Evolutionary conservation across 2,329 filamentous ascomycete species (phyloP).

Genomic region (Zymoseptoria brevis): DNA sequence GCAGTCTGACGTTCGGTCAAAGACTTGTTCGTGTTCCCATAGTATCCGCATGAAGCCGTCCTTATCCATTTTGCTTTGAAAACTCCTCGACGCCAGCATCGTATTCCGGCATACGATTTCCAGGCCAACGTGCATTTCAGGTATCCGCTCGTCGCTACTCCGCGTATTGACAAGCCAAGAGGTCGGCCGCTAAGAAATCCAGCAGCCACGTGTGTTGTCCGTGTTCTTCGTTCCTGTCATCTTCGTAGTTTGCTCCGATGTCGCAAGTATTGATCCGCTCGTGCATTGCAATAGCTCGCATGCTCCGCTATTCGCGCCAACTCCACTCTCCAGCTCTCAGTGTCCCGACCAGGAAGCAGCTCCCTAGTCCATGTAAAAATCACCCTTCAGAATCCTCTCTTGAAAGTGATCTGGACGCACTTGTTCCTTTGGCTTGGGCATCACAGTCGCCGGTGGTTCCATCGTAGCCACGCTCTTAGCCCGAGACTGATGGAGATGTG

Average conservation of each 20-base stretch:
- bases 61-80: background rate
- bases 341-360: background rate
- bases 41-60: background rate
- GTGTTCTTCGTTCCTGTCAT: background rate
- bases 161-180: background rate
- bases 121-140: background rate
- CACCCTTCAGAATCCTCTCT: constrained; percentile 92
- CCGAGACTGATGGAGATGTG: constrained; percentile 41
- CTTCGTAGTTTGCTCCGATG: background rate
- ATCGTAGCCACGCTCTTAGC: constrained; percentile 60
- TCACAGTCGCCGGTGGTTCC: constrained; percentile 44
- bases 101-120: background rate
- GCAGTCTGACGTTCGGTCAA: background rate
- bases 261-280: background rate
- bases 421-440: constrained; percentile 51
- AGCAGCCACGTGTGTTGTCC: background rate
- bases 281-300: too few relatives aligned
- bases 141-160: background rate
- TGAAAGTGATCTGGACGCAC: constrained; percentile 77
- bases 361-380: constrained; percentile 87
- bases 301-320: background rate
- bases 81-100: background rate
- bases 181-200: background rate
- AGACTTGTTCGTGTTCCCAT: background rate
- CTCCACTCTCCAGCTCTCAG: background rate